These are phyloP conservation scores for Casuarina cunninghamiana DNA, from an alignment of 306 rosid genomes.

Conservation along the genomic window DNA sequence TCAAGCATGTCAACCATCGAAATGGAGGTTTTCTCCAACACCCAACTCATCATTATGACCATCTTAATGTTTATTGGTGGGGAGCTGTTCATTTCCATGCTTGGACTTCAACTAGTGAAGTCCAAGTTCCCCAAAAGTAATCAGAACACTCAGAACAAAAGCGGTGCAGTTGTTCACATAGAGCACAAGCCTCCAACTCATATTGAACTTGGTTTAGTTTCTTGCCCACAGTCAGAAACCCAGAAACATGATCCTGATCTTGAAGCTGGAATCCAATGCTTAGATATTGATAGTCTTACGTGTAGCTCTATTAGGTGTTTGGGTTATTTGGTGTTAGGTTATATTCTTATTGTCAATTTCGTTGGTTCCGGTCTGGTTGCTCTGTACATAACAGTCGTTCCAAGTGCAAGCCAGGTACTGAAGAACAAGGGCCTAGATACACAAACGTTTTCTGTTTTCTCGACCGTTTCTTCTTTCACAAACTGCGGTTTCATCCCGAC, in stretches of 20 bases:
- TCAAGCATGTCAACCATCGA: constrained; percentile 74
- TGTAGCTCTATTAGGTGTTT: constrained; percentile 25
- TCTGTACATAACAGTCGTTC: constrained; percentile 22
- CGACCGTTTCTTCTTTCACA: constrained; percentile 61
- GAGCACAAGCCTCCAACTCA: not conserved
- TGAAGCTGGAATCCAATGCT: not conserved
- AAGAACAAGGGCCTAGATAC: constrained; percentile 36
- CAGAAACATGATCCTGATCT: too few relatives aligned
- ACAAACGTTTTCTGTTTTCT: constrained; percentile 55
- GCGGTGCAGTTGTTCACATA: not conserved
- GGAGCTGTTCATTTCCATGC: constrained; percentile 63
- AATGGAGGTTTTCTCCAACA: constrained; percentile 61
- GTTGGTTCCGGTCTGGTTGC: constrained; percentile 37
- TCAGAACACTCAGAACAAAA: not conserved
- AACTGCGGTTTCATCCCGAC: constrained; percentile 76
- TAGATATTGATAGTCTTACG: not conserved
- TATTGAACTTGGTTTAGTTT: not conserved
- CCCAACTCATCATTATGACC: constrained; percentile 51
- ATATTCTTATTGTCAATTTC: constrained; percentile 17
- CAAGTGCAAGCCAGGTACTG: constrained; percentile 38
- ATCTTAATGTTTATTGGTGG: constrained; percentile 67
- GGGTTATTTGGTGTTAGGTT: constrained; percentile 32
- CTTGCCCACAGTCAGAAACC: too few relatives aligned
- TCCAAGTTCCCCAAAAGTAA: not conserved
- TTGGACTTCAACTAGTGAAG: constrained; percentile 33